Evolutionary conservation across 2,329 filamentous ascomycete species (phyloP).

Genomic region (Westerdykella ornata): DNA sequence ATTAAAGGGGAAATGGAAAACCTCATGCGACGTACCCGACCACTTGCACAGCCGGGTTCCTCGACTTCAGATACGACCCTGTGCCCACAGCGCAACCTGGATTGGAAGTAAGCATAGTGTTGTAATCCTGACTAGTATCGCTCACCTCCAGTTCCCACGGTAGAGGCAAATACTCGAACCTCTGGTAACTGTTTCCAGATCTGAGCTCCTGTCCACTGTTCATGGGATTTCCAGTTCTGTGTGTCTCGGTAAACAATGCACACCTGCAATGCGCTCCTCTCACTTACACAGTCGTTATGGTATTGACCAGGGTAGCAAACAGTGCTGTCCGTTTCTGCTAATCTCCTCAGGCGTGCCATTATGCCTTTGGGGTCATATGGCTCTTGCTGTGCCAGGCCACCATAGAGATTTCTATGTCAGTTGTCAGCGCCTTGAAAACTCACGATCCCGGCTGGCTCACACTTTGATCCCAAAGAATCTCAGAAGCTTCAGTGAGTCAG

Average conservation of each 20-base stretch:
- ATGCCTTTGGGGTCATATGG: slow-evolving; percentile 49
- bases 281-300: slow-evolving; percentile 42
- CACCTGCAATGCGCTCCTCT: background rate
- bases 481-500: slow-evolving; percentile 50
- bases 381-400: slow-evolving; percentile 54
- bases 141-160: slow-evolving; percentile 52
- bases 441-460: slow-evolving; percentile 22
- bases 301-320: slow-evolving; percentile 53
- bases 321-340: slow-evolving; percentile 39
- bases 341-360: slow-evolving; percentile 44
- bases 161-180: slow-evolving; percentile 51
- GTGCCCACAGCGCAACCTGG: slow-evolving; percentile 9
- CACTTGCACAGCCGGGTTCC: slow-evolving; percentile 12
- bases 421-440: background rate
- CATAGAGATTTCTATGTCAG: slow-evolving; percentile 47
- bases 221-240: slow-evolving; percentile 51
- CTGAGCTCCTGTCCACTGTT: slow-evolving; percentile 55
- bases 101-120: background rate
- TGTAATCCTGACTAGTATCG: background rate
- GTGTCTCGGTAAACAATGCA: slow-evolving; percentile 5
- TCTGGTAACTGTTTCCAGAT: slow-evolving; percentile 52
- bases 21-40: slow-evolving; percentile 8
- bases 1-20: slow-evolving; percentile 13
- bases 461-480: slow-evolving; percentile 55
- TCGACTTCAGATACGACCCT: slow-evolving; percentile 8